A percentile compares a stretch with the other conserved stretches of the same genome.
These are phyloP conservation scores for Myriosclerotinia duriaeana DNA, from an alignment of 2,329 filamentous ascomycete genomes.

Conservation along the genomic window DNA sequence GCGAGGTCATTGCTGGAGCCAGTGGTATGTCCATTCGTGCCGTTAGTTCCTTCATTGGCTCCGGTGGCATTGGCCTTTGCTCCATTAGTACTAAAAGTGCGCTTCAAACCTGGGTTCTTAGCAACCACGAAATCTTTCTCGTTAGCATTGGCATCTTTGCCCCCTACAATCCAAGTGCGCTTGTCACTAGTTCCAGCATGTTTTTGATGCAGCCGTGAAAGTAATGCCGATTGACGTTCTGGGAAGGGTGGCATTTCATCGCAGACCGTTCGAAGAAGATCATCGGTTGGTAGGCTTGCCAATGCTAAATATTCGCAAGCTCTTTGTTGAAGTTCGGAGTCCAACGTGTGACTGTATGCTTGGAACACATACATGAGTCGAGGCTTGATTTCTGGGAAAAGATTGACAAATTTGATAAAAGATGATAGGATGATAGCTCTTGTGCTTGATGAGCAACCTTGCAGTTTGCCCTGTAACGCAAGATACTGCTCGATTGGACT, in stretches of 20 bases:
- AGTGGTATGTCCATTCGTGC: constrained; percentile 52
- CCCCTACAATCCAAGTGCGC: constrained; percentile 95
- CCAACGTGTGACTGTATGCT: constrained; percentile 88
- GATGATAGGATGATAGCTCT: constrained; percentile 91
- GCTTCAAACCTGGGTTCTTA: constrained; percentile 79
- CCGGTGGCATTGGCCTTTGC: constrained; percentile 45
- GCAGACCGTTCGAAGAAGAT: constrained; percentile 87
- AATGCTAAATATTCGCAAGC: constrained; percentile 92
- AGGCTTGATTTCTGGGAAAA: constrained; percentile 97
- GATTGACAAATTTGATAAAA: constrained; percentile 96
- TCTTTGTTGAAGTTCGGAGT: constrained; percentile 92
- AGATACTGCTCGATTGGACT: constrained; percentile 97
- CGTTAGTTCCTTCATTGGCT: constrained; percentile 49
- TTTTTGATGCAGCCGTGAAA: constrained; percentile 92
- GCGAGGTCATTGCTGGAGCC: constrained; percentile 60
- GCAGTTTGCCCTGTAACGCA: constrained; percentile 86
- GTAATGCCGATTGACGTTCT: constrained; percentile 84
- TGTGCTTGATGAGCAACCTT: constrained; percentile 83
- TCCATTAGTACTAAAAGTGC: constrained; percentile 70
- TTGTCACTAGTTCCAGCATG: constrained; percentile 91
- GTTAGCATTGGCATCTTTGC: constrained; percentile 88
- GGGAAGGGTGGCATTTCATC: constrained; percentile 99
- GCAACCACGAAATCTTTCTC: constrained; percentile 75
- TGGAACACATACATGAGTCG: constrained; percentile 89
- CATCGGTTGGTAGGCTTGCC: constrained; percentile 82